Evolutionary conservation across 495 filamentous ascomycete genomes (phyloP).

Genomic region (Penicillium goetzii): DNA sequence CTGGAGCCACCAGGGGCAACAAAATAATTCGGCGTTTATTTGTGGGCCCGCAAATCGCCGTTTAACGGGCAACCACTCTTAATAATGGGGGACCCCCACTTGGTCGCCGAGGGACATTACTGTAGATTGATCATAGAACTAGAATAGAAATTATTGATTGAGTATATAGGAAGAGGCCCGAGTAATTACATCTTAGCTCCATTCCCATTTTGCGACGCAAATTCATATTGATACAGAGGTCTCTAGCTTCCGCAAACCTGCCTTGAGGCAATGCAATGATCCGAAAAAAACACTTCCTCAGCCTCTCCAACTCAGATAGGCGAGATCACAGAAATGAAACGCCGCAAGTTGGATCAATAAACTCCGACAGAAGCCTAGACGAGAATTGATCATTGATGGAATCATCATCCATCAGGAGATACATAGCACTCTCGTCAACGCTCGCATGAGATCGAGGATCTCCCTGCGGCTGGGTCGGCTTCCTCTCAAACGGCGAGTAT

Average conservation of each 20-base stretch:
- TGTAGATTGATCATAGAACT: not conserved
- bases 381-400: conserved; percentile 2
- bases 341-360: conserved; percentile 8
- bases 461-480: not conserved
- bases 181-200: no score
- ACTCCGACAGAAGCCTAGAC: conserved; percentile 2
- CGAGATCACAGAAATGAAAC: not conserved
- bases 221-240: not conserved
- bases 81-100: not conserved
- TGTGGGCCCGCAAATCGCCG: not conserved
- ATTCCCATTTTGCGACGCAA: no score
- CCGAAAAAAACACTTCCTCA: no score
- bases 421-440: not conserved
- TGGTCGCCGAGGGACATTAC: not conserved
- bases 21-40: not conserved
- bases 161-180: no score
- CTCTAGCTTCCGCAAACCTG: not conserved
- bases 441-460: not conserved
- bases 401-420: conserved; percentile 1
- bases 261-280: not conserved
- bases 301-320: not conserved
- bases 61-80: not conserved
- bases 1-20: not conserved
- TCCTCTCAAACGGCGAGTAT: conserved; percentile 4
- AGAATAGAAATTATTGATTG: not conserved